Base-by-base conservation (phyloP, 2,329 filamentous ascomycete genomes). In the Aureobasidium sp. region DNA sequence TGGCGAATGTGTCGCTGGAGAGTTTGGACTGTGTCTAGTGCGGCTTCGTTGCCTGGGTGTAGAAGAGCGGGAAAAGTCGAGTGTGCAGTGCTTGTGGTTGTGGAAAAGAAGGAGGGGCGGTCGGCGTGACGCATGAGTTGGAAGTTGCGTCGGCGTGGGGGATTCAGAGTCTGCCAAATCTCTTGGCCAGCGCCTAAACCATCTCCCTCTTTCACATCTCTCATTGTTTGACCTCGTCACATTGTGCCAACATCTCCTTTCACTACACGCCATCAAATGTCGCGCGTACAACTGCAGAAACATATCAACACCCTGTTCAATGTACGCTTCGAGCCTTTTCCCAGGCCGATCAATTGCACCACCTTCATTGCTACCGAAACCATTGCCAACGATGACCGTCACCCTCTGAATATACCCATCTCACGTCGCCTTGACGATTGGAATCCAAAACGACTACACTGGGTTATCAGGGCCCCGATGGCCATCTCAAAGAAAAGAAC, bases 1-100 rank as follows among this genome's bases (percentile, higher is more conserved):
- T 97, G 66, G 78, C 86, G 78, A 70, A 67, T 65, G 62, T 62
- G 56, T 68, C 61, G 64, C 65, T 66, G 61, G 54, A 60, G 53
- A 49, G 64, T 63, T 60, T 54, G 29, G 61, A 50, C 27, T 27
- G 50, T 29, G 37, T 49, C 40, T 42, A 64, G 63, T 66, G 64
- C 63, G 65, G 65, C 65, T 68, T 66, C 65, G 62, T 68, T 64
- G 65, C 66, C 65, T 63, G 33, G 29, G 19, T 27, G 27, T 40
- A 22, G n/a, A 14, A 29, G 33, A 45, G 29, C n/a, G 49, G 27
- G 6, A 62, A 61, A 52, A 58, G 53, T 39, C 11, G 47, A 47
- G 35, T 19, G 27, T 57, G 27, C 22, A 19, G 48, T 31, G 53
- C 39, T 39, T 19, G 56, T 45, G 37, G 40, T 59, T 37, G 59